Percentiles rank a stretch among this genome's conserved stretches.
Conservation (phyloP, 148 eudicot species). For the Rhododendron griersonianum region DNA sequence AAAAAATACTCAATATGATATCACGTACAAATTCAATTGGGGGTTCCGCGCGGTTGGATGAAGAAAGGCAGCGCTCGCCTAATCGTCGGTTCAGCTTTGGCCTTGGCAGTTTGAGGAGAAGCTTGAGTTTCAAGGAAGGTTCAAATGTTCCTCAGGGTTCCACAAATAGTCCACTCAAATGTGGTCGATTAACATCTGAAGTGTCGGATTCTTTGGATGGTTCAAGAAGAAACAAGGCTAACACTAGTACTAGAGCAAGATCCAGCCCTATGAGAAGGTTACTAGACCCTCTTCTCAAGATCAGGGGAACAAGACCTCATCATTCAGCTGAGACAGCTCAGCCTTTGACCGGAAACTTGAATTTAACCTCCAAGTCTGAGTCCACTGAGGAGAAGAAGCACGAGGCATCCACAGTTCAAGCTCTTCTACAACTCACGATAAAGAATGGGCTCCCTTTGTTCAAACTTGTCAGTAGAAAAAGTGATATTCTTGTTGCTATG, state of each 20-base stretch:
- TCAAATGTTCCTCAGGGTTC: constrained; percentile 34
- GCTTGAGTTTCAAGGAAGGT: constrained; percentile 65
- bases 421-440: constrained; percentile 57
- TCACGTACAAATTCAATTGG: constrained; percentile 9
- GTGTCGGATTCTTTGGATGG: background rate
- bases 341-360: constrained; percentile 26
- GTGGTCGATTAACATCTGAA: constrained; percentile 28
- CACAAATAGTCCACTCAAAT: constrained; percentile 31
- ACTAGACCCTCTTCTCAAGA: constrained; percentile 62
- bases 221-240: background rate
- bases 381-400: constrained; percentile 17
- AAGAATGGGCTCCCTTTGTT: constrained; percentile 76
- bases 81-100: constrained; percentile 52
- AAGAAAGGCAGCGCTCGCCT: constrained; percentile 35
- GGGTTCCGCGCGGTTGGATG: constrained; percentile 17
- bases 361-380: constrained; percentile 17
- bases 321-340: constrained; percentile 17
- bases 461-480: constrained; percentile 50
- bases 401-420: constrained; percentile 40
- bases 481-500: constrained; percentile 58
- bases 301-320: constrained; percentile 27
- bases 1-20: constrained; percentile 5
- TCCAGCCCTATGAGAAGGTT: constrained; percentile 79
- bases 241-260: constrained; percentile 25
- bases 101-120: constrained; percentile 54